Base-by-base conservation (phyloP, 1,139 yeast species). In the Sugiyamaella sp. region DNA sequence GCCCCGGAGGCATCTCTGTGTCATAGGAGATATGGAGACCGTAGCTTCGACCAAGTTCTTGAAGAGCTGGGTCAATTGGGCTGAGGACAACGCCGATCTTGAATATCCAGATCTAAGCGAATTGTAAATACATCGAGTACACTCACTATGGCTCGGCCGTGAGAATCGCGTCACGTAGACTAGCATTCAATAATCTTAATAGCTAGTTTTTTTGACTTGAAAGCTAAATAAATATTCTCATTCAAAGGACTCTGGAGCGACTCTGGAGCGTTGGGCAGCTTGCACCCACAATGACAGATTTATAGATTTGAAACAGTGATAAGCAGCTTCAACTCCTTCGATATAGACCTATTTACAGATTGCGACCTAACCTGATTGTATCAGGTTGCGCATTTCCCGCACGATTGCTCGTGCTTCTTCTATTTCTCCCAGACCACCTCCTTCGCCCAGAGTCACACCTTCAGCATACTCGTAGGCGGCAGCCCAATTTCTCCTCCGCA, bases 391-490 rank as follows among this genome's bases (percentile, higher is more conserved):
- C 48, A 61, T 57, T 21, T 87, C 95, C 60, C 95, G 76, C 0
- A 93, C 89, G 46, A 91, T 85, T 0, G 86, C 79, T 49, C 96
- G 74, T 0, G 97, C 97, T 65, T 90, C 97, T 65, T 89, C 97
- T 33, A 89, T 81, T 64, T 89, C 97, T 57, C 85, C 89, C 8
- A 93, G 86, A 37, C 87, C 80, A 25, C 95, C 95, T 57, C 84
- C 84, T 24, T 46, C 50, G 29, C 50, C 50, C 14, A 22, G 44
- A 21, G 84, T 83, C 60, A 90, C 77, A 55, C 84, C 89, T 55
- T 81, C 80, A 0, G 96, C 95, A 63, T 86, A 81, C 49, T 79
- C 82, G 60, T 85, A 84, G 0, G 97, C 97, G 54, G 76, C 79
- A 44, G 80, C 81, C 74, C 80, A 90, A 57, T 82, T 80, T 17